phyloP scores from a whole-genome alignment of 1,139 yeast species.

The Arxiozyma slooffiae region DNA sequence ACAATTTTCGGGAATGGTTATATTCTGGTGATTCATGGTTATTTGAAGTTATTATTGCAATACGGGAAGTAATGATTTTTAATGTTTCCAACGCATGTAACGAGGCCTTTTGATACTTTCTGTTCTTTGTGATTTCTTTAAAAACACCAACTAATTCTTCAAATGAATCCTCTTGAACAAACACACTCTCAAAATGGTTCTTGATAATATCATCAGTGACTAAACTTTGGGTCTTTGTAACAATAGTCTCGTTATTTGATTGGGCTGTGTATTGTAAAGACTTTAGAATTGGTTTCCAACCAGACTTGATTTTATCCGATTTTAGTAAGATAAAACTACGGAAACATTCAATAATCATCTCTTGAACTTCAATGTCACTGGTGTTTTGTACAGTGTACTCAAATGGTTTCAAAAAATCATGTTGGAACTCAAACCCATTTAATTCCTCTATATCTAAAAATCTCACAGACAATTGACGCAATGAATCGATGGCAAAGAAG shows the following conservation, averaged over 20 bases:
- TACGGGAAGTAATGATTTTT: conserved; percentile 49
- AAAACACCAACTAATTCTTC: conserved; percentile 66
- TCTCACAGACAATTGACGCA: conserved; percentile 85
- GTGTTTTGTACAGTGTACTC: conserved; percentile 68
- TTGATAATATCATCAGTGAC: conserved; percentile 49
- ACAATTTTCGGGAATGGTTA: conserved; percentile 36
- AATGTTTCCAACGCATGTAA: conserved; percentile 75
- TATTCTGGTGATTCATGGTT: conserved; percentile 40
- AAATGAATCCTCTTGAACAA: conserved; percentile 62
- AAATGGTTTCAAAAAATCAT: conserved; percentile 86
- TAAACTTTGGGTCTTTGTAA: conserved; percentile 52
- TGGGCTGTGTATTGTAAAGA: conserved; percentile 43
- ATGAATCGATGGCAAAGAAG: conserved; percentile 85
- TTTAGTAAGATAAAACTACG: conserved; percentile 77
- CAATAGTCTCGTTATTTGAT: conserved; percentile 43
- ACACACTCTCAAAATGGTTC: conserved; percentile 54
- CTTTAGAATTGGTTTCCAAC: conserved; percentile 86
- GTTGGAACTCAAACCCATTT: conserved; percentile 90
- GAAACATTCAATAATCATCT: conserved; percentile 84
- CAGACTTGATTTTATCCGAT: conserved; percentile 69
- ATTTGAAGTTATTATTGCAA: conserved; percentile 41
- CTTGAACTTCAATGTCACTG: conserved; percentile 62
- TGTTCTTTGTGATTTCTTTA: conserved; percentile 76
- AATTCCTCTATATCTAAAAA: conserved; percentile 89
- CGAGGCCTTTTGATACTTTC: conserved; percentile 68